Conservation (phyloP, 164 flowering plant species). For the Warburgia ugandensis region DNA sequence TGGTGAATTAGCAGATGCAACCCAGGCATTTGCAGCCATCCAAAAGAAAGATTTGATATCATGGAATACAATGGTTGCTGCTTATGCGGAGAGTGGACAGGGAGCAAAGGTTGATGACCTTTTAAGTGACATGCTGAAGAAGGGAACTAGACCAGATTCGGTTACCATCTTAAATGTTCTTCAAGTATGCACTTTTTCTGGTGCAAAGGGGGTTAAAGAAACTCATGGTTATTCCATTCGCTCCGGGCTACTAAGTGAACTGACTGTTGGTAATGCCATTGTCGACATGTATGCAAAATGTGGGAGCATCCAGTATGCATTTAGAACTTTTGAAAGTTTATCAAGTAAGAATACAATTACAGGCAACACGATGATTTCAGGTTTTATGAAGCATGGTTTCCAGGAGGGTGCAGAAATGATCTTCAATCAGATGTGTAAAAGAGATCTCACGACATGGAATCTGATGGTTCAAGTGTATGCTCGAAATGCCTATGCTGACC, state of each 20-base stretch:
- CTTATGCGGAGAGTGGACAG: slow-evolving; percentile 26
- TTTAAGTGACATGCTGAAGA: slow-evolving; percentile 37
- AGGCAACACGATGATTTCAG: slow-evolving; percentile 54
- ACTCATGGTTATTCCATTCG: slow-evolving; percentile 49
- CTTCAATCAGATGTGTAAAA: slow-evolving; percentile 37
- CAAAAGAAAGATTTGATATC: slow-evolving; percentile 54
- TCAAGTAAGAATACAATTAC: slow-evolving; percentile 42
- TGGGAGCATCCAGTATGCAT: slow-evolving; percentile 48
- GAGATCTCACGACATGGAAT: slow-evolving; percentile 70
- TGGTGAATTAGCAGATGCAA: slow-evolving; percentile 34
- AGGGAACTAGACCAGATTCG: slow-evolving; percentile 51
- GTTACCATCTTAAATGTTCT: slow-evolving; percentile 50
- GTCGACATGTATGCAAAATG: slow-evolving; percentile 79
- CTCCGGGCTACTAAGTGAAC: slow-evolving; percentile 25
- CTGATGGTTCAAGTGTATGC: slow-evolving; percentile 63
- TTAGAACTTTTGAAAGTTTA: slow-evolving; percentile 41
- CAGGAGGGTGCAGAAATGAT: slow-evolving; percentile 34
- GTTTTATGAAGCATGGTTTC: slow-evolving; percentile 28
- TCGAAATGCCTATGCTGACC: slow-evolving; percentile 35
- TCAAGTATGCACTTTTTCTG: slow-evolving; percentile 24
- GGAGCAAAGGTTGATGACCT: slow-evolving; percentile 24
- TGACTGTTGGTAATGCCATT: slow-evolving; percentile 49
- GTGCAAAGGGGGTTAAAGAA: slow-evolving; percentile 43
- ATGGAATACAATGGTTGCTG: slow-evolving; percentile 79
- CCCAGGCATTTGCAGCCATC: slow-evolving; percentile 34